Evolutionary conservation across 139 green algal genomes (phyloP), one percentile per base, ranked within the genome.

Genomic region (Coelastrella sp.): DNA sequence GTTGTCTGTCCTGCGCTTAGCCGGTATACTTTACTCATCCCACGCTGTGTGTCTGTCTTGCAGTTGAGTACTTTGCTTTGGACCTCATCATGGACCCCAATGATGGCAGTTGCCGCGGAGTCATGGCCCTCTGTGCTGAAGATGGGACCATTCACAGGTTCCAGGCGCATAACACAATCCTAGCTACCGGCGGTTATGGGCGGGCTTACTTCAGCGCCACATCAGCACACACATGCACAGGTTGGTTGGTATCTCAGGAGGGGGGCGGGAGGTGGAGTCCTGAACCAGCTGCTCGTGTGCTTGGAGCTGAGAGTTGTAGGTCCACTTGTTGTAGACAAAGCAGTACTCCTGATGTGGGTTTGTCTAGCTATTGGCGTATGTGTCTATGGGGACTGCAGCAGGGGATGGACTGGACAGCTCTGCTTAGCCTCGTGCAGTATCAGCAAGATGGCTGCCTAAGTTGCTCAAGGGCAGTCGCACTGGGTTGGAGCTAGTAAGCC

Each of bases 21-120:
- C 32, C 32, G 32, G 32, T 47, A 47, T 47, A 47, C 32, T 47
- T 2, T 47, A 47, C 32, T 47, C 32, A 47, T 47, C 32, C 32
- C 32, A 47, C 32, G 32, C 68, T 76, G 17, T 22, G 23, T 58
- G 22, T 87, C 20, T 80, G 74, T n/a, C 2, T 56, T 20, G 59
- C 94, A 97, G 98, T 99, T 14, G 98, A 99, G 94, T 99, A 99
- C 95, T 99, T 99, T 94, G 98, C 98, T 0, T 91, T 99, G 77
- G 98, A 99, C 92, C 94, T 99, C 59, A 98, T 99, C 90, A 99
- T 99, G 98, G 97, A 99, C 91, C 66, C 92, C 32, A 89, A 94
- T 10, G 95, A 97, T 54, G 97, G 97, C 85, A 66, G 79, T 4
- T 99, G 97, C 92, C 82, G 92, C 13, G 97, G 97, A 61, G 92